Base-by-base conservation (phyloP, 2,329 filamentous ascomycete species). In the Aspergillaceae sp. region DNA sequence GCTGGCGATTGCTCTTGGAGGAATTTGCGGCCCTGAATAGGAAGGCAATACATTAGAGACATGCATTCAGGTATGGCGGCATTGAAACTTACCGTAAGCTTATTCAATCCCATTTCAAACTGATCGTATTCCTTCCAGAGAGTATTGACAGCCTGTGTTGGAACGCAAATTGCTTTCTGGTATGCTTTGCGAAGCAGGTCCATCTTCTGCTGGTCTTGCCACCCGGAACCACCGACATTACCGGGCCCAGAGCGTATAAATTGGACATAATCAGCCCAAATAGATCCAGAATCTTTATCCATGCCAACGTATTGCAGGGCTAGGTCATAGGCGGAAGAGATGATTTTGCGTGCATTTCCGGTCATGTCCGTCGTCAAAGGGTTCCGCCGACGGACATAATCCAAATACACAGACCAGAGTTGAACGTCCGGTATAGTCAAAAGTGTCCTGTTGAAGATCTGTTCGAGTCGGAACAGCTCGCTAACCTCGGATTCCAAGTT, bases 131-230 rank as follows among this genome's bases (percentile, higher is more conserved):
- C 91, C 64, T 94, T 95, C 94, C 92, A 98, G 9, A 98, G 72
- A 44, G 78, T 79, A 59, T 91, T 87, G 42, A 94, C 80, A 30
- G 84, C 85, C 45, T 84, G 80, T 52, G 88, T 94, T 4, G 94
- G 94, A 35, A 96, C 80, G 54, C 81, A 83, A 48, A 96, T 87
- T 9, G 91, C 91, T 44, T 84, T 84, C 59, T 96, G 90, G 64
- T 96, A 98, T 0, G 87, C 86, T 64, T 94, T 94, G 49, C 92
- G 84, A 43, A 98, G 71, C 56, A 86, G 76, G 58, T 98, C 92
- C 85, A 95, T 94, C 74, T 98, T 98, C 63, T 97, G 92, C 68
- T 91, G 86, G 62, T 97, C 92, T 67, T 97, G 90, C 94, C 92
- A 98, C 48, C 80, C 83, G 48, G 77, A 83, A 38, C 91, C 92